Base-by-base conservation (phyloP, 169 alveolate species). In the Cryptosporidium sp. region DNA sequence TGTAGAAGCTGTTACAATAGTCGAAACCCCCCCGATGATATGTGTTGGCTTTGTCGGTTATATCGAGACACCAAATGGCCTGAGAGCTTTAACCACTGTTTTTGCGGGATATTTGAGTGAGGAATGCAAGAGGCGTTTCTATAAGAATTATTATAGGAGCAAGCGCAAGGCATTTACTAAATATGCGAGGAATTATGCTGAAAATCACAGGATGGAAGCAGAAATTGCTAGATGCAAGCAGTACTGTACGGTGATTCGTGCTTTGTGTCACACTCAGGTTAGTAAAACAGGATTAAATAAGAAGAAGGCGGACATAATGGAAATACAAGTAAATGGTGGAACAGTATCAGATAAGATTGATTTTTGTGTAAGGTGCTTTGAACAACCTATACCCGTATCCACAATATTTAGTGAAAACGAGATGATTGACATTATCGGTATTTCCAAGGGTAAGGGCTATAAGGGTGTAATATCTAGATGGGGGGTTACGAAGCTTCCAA, bases 281-380 rank as follows among this genome's bases (percentile, higher is more conserved):
- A 95, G 96, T 89, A 95, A 96, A 94, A 95, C 98, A 39, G 97
- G 98, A 84, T 93, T 98, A 84, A 96, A 98, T 73, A 93, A 96
- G 95, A 97, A 97, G 94, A 99, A 99, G 96, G 99, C 99, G 41
- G 99, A 98, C 94, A 95, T 99, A 91, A 94, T 98, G 96, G 99
- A 99, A 95, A 95, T 99, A 92, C 99, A 99, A 94, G 97, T 99
- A 85, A 99, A 99, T 93, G 99, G 99, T 50, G 99, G 99, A 0
- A 85, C 97, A n/a, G 95, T 97, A 52, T 96, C 96, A 12, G 98
- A 97, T n/a, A 98, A 98, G 96, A 97, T 96, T 37, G 98, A 97
- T 85, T 99, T 95, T 95, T 98, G 97, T 59, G 95, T 93, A 84
- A 93, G 94, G 70, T 92, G 97, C 92, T 97, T 99, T 93, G 99